Evolutionary conservation across 2,329 filamentous ascomycete genomes (phyloP), one percentile per base, ranked within the genome.

Genomic region (Stachybotrys elegans): DNA sequence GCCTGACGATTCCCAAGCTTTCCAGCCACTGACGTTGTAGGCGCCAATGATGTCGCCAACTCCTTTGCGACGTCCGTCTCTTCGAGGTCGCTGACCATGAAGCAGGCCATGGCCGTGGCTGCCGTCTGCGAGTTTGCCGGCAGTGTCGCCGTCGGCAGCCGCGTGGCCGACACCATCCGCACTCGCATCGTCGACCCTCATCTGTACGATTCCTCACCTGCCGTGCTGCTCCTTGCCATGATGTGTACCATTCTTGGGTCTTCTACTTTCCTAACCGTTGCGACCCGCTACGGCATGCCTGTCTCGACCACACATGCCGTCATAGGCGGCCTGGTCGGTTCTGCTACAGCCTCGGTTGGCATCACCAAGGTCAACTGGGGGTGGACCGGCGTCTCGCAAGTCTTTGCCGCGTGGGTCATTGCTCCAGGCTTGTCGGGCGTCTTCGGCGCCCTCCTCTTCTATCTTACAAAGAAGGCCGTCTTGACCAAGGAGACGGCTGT

Each of bases 221-320:
- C 62, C 20, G 68, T 77, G 4, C 70, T 77, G 20, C 69, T 77
- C 57, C 58, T 78, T 35, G 73, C 63, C 45, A 79, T 81, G 71
- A 71, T 75, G 51, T 78, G 74, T 50, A 72, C 74, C 22, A 66
- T 77, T 43, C 54, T 77, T 36, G 71, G 68, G 4, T 76, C 68
- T 0, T 72, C 73, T 1, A 55, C 70, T n/a, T 79, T 74, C 48
- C 66, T 79, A 13, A 77, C 73, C 2, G 52, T 75, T 38, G 75
- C 75, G 2, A 79, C 75, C 2, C 59, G 66, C 7, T 62, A 72
- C 39, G 74, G 73, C 39, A 62, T 78, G 47, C 76, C 76, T 2
- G 71, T 79, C 4, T 75, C 72, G 4, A 78, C 76, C 3, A 79
- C 76, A 0, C 72, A 77, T 54, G 73, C 70, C 43, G 68, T 76